Percentiles rank a stretch among this genome's conserved stretches.
These are phyloP conservation scores for Begonia masoniana DNA, from an alignment of 306 rosid species.

Conservation along the genomic window DNA sequence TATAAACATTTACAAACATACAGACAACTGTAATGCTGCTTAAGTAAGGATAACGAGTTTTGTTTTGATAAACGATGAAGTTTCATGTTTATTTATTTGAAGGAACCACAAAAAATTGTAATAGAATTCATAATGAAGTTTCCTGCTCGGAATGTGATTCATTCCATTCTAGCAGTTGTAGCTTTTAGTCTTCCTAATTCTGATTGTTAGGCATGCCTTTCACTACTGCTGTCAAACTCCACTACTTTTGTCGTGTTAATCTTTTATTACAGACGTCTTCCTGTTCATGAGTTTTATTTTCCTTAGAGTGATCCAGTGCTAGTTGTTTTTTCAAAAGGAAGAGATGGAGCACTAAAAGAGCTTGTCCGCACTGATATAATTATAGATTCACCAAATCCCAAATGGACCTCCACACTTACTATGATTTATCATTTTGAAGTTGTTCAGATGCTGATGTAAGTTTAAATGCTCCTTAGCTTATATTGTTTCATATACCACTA, in stretches of 20 bases:
- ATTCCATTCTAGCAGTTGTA: no score
- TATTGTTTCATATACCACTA: slow-evolving; percentile 3
- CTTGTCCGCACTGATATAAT: slow-evolving; percentile 87
- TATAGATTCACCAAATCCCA: slow-evolving; percentile 69
- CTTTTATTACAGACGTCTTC: slow-evolving; percentile 10
- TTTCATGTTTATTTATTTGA: no score
- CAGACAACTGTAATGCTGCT: no score
- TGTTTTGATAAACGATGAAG: no score
- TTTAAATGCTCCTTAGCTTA: slow-evolving; percentile 16
- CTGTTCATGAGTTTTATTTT: slow-evolving; percentile 11
- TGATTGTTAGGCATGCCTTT: background rate
- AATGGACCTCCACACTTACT: slow-evolving; percentile 67
- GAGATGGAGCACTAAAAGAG: slow-evolving; percentile 74
- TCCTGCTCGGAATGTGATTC: no score
- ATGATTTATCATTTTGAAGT: slow-evolving; percentile 75
- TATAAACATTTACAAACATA: no score
- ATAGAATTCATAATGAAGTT: no score
- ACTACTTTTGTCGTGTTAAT: background rate
- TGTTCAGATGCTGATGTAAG: slow-evolving; percentile 90
- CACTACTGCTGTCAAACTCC: background rate
- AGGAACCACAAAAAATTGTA: no score
- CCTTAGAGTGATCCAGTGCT: slow-evolving; percentile 90
- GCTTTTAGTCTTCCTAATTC: background rate
- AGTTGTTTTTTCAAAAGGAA: slow-evolving; percentile 59
- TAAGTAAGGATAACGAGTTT: no score